Percentiles rank a stretch among this genome's conserved stretches.
Evolutionary conservation across 106 monocot species (phyloP).

Genomic region (Agapanthus africanus): DNA sequence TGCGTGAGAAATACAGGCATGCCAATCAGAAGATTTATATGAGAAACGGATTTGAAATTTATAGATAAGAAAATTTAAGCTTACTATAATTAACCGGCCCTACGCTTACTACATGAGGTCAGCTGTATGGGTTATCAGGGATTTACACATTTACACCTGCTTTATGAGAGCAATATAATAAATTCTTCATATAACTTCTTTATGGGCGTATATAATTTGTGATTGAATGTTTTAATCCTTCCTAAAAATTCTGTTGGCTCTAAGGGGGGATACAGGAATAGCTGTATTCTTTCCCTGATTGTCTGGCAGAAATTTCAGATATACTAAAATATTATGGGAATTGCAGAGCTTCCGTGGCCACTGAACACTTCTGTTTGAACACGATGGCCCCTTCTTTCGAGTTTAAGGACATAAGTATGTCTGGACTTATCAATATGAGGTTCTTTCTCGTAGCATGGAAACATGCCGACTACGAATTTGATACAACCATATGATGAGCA

Average conservation of each 20-base stretch:
- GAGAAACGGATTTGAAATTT: too few species aligned
- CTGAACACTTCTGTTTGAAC: too few species aligned
- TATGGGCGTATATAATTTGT: not conserved
- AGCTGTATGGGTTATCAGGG: not conserved
- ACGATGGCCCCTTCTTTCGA: too few species aligned
- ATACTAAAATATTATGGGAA: not conserved
- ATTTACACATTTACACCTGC: not conserved
- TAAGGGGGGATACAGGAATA: not conserved
- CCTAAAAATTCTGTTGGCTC: not conserved
- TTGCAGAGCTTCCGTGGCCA: too few species aligned
- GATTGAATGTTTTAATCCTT: not conserved
- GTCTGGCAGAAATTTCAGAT: not conserved
- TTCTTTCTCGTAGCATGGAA: too few species aligned
- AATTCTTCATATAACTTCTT: not conserved
- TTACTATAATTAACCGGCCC: not conserved
- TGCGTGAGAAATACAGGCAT: not conserved
- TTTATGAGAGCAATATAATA: not conserved
- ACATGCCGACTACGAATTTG: not conserved
- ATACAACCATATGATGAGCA: too few species aligned
- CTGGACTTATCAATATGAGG: too few species aligned
- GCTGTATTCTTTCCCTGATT: not conserved
- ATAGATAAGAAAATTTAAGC: too few species aligned
- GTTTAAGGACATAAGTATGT: too few species aligned
- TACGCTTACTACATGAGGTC: not conserved
- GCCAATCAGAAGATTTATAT: not conserved